A percentile compares a stretch with the other conserved stretches of the same genome.
Conservation (phyloP, 108 stramenopile species). For the Cyclostephanos tholiformis region DNA sequence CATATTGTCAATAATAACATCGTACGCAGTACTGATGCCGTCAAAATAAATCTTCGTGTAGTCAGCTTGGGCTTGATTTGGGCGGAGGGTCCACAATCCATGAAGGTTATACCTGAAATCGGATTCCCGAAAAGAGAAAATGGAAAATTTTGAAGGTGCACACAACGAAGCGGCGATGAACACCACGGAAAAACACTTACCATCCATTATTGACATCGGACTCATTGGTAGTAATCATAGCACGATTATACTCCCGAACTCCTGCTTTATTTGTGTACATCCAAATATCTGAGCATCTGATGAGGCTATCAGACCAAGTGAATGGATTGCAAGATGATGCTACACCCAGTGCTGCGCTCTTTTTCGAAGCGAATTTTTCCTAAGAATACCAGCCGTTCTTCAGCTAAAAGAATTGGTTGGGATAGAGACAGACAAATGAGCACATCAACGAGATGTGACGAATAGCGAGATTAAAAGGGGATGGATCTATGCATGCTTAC, state of each 20-base stretch:
- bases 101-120: conserved; percentile 37
- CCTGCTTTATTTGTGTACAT: conserved; percentile 26
- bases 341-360: conserved; percentile 5
- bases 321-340: conserved; percentile 22
- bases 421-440: background rate
- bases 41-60: conserved; percentile 38
- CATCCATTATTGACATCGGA: conserved; percentile 44
- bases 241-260: conserved; percentile 14
- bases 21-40: conserved; percentile 23
- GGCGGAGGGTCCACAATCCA: conserved; percentile 21
- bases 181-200: conserved; percentile 19
- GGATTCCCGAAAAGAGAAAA: background rate
- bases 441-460: background rate
- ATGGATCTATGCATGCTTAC: no score
- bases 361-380: conserved; percentile 33
- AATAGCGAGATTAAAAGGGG: background rate
- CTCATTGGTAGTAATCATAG: conserved; percentile 20
- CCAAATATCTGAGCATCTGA: conserved; percentile 37
- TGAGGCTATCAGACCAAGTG: conserved; percentile 27
- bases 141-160: background rate
- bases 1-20: conserved; percentile 45
- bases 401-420: conserved; percentile 11
- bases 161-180: background rate
- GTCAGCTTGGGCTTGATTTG: conserved; percentile 18
- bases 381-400: conserved; percentile 37